A percentile compares a stretch with the other conserved stretches of the same genome.
These are phyloP conservation scores for Fusarium pseudograminearum DNA, from an alignment of 2,329 filamentous ascomycete species.

Conservation along the genomic window DNA sequence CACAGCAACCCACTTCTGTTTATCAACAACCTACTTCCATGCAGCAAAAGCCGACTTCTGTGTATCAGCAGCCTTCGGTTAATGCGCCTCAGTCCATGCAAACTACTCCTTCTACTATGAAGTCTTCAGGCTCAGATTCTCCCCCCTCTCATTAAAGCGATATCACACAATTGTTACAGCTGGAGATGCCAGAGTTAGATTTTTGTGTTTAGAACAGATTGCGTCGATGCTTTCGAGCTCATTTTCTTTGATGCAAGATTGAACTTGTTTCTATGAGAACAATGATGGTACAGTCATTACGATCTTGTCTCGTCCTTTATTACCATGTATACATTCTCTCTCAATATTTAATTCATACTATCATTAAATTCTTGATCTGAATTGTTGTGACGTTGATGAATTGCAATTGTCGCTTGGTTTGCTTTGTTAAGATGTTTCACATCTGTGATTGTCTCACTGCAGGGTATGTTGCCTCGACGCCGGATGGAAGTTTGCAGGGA, in stretches of 20 bases:
- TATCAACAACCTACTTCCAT: neutral
- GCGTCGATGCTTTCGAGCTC: neutral
- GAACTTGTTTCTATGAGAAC: neutral
- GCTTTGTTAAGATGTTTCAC: too few species aligned
- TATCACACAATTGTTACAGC: neutral
- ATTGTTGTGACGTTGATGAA: neutral
- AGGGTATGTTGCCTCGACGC: neutral
- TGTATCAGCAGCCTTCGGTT: neutral
- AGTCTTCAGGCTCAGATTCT: constrained; percentile 1
- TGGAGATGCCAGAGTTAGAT: neutral
- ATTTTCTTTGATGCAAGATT: neutral
- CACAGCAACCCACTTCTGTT: neutral
- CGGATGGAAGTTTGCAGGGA: too few species aligned
- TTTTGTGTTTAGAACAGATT: neutral
- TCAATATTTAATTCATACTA: rapidly evolving
- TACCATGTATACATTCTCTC: neutral
- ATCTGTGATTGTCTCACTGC: neutral
- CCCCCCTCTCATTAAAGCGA: neutral
- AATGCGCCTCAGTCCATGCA: neutral
- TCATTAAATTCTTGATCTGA: rapidly evolving
- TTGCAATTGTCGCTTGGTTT: too few species aligned
- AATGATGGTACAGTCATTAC: neutral
- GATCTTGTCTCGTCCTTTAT: neutral
- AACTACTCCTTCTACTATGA: neutral
- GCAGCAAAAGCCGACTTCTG: neutral